Base-by-base conservation (phyloP, 192 early-diverging fungal species). In the Polychytrium aggregatum region DNA sequence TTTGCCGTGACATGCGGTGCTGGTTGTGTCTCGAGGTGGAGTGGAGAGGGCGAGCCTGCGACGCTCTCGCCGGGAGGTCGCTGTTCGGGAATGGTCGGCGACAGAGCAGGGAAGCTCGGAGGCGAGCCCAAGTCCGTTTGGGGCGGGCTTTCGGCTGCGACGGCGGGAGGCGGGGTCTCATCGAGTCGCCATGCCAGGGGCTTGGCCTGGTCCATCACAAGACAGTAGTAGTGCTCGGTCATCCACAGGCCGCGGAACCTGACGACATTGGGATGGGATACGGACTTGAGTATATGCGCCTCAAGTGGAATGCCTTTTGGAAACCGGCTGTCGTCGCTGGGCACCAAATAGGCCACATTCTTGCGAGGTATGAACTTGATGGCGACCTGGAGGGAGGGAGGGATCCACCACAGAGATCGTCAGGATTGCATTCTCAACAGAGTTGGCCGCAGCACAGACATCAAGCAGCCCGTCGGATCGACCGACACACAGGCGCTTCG, bases 161-260 rank as follows among this genome's bases (percentile, higher is more conserved):
- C n/a, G n/a, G n/a, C n/a, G n/a, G n/a, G n/a, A n/a, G n/a, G n/a
- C n/a, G n/a, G n/a, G n/a, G n/a, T n/a, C n/a, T n/a, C n/a, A n/a
- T n/a, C n/a, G n/a, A n/a, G n/a, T n/a, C n/a, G n/a, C n/a, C n/a
- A n/a, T n/a, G n/a, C n/a, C n/a, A n/a, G n/a, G n/a, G n/a, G n/a
- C n/a, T n/a, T 18, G 20, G 46, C 45, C 29, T 41, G n/a, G 14
- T 59, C 57, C 57, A 59, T 59, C 9, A 52, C 51, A 34, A 59
- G 44, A 17, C 46, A 46, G 18, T 38, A 56, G 29, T 58, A 52
- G 0, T 21, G 8, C 20, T 62, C 59, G 30, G 45, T 36, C 13
- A 8, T 8, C 25, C 57, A 53, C 8, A 62, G 28, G 8, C 22
- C 48, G 21, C 28, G 13, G 37, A 62, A 62, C 0, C 37, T n/a